A percentile compares a stretch with the other conserved stretches of the same genome.
Evolutionary conservation across 1,284 basidiomycete genomes (phyloP).

Genomic region (Trichosporon asahii): DNA sequence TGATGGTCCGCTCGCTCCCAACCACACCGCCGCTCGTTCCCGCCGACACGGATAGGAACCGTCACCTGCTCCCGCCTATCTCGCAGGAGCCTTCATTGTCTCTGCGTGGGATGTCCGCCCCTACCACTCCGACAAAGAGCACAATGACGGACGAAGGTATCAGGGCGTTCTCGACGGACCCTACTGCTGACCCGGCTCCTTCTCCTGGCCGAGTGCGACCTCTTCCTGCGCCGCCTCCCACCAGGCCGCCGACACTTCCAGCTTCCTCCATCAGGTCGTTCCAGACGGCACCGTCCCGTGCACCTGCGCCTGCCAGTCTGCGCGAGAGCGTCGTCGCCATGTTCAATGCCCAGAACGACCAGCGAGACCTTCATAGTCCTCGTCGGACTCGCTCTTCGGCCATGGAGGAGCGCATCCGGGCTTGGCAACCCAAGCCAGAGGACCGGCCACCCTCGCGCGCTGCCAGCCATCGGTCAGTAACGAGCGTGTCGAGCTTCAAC

Average conservation of each 20-base stretch:
- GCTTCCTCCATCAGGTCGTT: not conserved
- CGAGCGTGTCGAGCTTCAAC: not conserved
- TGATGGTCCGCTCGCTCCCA: not conserved
- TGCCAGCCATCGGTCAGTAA: not conserved
- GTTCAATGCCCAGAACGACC: slow-evolving; percentile 3
- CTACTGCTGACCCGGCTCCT: not conserved
- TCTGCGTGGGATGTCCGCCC: not conserved
- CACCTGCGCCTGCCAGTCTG: not conserved
- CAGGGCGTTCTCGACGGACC: not conserved
- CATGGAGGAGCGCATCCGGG: slow-evolving; percentile 3
- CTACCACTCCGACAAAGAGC: not conserved
- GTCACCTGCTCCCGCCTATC: not conserved
- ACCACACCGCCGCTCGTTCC: not conserved
- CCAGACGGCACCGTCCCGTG: not conserved
- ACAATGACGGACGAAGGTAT: not conserved
- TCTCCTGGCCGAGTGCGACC: not conserved
- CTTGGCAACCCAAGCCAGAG: slow-evolving; percentile 1
- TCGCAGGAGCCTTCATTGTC: not conserved
- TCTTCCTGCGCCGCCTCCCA: not conserved
- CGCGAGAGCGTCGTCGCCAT: slow-evolving; percentile 4
- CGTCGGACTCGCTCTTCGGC: not conserved
- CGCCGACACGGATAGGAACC: not conserved
- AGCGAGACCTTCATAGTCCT: not conserved
- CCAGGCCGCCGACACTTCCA: not conserved
- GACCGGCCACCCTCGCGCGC: not conserved